These are phyloP conservation scores for Aspergillus sp. DNA, from an alignment of 2,329 filamentous ascomycete species.

Conservation along the genomic window DNA sequence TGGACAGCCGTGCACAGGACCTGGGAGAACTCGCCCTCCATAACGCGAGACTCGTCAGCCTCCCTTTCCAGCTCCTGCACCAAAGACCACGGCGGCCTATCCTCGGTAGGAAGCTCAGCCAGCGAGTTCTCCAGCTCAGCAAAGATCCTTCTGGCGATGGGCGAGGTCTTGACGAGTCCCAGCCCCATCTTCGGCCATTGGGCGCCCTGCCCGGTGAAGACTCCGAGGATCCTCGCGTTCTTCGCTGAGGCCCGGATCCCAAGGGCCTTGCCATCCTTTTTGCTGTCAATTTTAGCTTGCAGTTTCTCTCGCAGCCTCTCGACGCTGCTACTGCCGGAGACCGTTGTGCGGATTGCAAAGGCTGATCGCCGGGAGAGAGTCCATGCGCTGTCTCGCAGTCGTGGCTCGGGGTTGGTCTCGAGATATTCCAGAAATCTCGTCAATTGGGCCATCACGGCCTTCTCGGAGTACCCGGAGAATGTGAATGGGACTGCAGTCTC, in stretches of 20 bases:
- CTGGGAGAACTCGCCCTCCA: slow-evolving; percentile 28
- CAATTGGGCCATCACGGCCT: neutral
- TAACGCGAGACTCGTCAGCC: slow-evolving; percentile 14
- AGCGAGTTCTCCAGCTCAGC: neutral
- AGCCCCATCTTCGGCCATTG: slow-evolving; percentile 25
- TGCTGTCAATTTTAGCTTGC: neutral
- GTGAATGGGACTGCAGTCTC: neutral
- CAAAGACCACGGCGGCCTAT: neutral
- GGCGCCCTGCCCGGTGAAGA: slow-evolving; percentile 14
- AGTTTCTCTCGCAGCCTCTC: neutral
- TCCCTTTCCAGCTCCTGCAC: slow-evolving; percentile 1
- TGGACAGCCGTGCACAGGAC: slow-evolving; percentile 33
- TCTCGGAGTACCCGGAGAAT: neutral
- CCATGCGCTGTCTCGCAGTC: neutral
- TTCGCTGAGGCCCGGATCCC: neutral
- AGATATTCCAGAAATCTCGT: neutral
- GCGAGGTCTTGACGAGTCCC: neutral
- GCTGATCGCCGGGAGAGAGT: neutral
- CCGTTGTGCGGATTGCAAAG: neutral
- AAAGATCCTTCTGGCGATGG: neutral
- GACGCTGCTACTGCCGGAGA: neutral
- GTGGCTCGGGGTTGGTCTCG: neutral
- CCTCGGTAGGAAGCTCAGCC: neutral
- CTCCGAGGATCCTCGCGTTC: neutral
- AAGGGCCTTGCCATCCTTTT: neutral